Conservation (phyloP, 208 protist species). For the Acanthamoeba quina region DNA sequence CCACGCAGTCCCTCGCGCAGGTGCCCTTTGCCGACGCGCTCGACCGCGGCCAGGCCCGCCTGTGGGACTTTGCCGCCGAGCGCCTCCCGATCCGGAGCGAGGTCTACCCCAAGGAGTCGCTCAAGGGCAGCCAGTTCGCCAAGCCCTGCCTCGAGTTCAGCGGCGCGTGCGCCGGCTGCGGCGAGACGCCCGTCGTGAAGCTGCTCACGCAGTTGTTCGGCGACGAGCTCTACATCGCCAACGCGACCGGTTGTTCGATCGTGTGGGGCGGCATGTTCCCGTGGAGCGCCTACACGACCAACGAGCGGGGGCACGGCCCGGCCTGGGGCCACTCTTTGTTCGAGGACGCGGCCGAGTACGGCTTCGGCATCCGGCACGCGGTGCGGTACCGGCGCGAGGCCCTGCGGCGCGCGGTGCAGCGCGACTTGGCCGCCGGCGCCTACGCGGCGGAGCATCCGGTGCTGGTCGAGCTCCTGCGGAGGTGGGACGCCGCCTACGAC, state of each 20-base stretch:
- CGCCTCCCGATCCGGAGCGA: slow-evolving; percentile 72
- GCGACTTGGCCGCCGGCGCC: neutral
- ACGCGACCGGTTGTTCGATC: slow-evolving; percentile 90
- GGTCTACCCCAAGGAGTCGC: slow-evolving; percentile 76
- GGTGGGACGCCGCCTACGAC: slow-evolving; percentile 4
- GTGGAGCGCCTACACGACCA: slow-evolving; percentile 84
- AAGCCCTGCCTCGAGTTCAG: slow-evolving; percentile 89
- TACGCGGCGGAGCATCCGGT: neutral
- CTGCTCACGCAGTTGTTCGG: slow-evolving; percentile 91
- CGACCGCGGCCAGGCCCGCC: slow-evolving; percentile 72
- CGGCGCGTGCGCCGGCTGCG: slow-evolving; percentile 91
- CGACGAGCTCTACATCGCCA: slow-evolving; percentile 89
- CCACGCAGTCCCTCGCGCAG: slow-evolving; percentile 85
- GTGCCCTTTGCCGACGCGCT: slow-evolving; percentile 31
- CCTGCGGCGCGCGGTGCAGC: slow-evolving; percentile 70
- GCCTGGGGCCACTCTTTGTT: slow-evolving; percentile 89
- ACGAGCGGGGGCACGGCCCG: slow-evolving; percentile 87
- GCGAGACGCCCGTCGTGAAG: slow-evolving; percentile 90
- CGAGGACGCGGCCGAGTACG: slow-evolving; percentile 91
- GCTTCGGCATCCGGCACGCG: slow-evolving; percentile 86
- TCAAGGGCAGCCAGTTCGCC: slow-evolving; percentile 88
- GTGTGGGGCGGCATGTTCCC: slow-evolving; percentile 86
- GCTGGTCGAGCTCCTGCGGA: slow-evolving; percentile 10
- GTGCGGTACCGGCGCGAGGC: slow-evolving; percentile 59
- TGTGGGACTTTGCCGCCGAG: slow-evolving; percentile 85